Evolutionary conservation across 257 asterid genomes (phyloP).

Genomic region (Salvia hispanica): DNA sequence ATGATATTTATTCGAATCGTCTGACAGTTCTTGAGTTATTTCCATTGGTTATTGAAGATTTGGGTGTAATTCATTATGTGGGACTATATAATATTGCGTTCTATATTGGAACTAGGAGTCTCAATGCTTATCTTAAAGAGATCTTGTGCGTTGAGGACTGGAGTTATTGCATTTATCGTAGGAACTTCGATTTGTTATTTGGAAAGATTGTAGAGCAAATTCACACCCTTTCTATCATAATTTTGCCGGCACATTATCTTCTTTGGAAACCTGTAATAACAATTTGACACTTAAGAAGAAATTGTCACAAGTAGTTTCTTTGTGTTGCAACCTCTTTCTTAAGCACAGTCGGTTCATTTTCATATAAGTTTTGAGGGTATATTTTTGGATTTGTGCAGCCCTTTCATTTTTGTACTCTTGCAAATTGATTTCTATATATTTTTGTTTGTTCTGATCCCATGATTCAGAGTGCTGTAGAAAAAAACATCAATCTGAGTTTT

Average conservation of each 20-base stretch:
- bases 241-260: not conserved
- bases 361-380: not conserved
- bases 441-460: not conserved
- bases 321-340: not conserved
- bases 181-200: not conserved
- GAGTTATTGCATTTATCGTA: not conserved
- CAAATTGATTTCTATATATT: not conserved
- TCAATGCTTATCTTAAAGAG: conserved; percentile 1
- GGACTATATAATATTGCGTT: not conserved
- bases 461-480: conserved; percentile 9
- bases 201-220: conserved; percentile 3
- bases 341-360: not conserved
- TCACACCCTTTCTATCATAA: not conserved
- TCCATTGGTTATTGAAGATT: conserved; percentile 26
- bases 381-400: not conserved
- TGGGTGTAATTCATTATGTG: conserved; percentile 17
- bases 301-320: not conserved
- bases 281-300: not conserved
- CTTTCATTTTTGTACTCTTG: not conserved
- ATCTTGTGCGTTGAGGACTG: not conserved
- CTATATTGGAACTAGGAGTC: not conserved
- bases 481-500: not conserved
- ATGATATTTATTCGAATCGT: not conserved
- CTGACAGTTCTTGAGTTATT: not conserved
- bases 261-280: not conserved